These are phyloP conservation scores for Ogataea methanolica DNA, from an alignment of 805 yeast genomes.

Conservation along the genomic window DNA sequence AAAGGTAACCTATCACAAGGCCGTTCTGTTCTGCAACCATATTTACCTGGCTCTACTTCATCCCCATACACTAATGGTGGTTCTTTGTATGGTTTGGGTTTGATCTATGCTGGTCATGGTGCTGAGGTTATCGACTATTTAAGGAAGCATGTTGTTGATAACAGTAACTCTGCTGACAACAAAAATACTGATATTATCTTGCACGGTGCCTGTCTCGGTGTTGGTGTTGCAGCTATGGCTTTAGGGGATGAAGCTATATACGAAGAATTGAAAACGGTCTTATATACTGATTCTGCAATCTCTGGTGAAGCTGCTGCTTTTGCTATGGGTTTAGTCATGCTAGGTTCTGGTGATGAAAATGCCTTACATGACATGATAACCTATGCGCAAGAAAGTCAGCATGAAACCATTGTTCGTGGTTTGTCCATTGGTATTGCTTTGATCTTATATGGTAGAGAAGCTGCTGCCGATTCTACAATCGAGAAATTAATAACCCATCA, in stretches of 20 bases:
- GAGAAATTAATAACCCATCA: constrained; percentile 66
- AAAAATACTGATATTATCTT: constrained; percentile 75
- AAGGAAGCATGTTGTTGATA: constrained; percentile 64
- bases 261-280: constrained; percentile 76
- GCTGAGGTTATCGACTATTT: constrained; percentile 78
- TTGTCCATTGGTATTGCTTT: constrained; percentile 85
- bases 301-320: constrained; percentile 97
- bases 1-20: constrained; percentile 93
- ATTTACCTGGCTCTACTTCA: constrained; percentile 76
- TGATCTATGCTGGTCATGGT: constrained; percentile 95
- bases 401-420: constrained; percentile 93
- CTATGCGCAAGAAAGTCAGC: constrained; percentile 93
- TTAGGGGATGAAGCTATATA: constrained; percentile 68
- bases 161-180: constrained; percentile 33
- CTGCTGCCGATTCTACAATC: constrained; percentile 66
- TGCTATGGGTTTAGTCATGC: constrained; percentile 93
- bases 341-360: constrained; percentile 76
- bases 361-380: constrained; percentile 77
- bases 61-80: constrained; percentile 95
- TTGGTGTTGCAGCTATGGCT: constrained; percentile 97
- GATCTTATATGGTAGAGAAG: constrained; percentile 81
- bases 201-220: constrained; percentile 94
- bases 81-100: constrained; percentile 85
- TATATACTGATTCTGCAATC: constrained; percentile 86
- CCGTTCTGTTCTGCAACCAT: constrained; percentile 78